phyloP scores from a whole-genome alignment of 2,329 filamentous ascomycete species.

The Pyrenochaeta sp. region DNA sequence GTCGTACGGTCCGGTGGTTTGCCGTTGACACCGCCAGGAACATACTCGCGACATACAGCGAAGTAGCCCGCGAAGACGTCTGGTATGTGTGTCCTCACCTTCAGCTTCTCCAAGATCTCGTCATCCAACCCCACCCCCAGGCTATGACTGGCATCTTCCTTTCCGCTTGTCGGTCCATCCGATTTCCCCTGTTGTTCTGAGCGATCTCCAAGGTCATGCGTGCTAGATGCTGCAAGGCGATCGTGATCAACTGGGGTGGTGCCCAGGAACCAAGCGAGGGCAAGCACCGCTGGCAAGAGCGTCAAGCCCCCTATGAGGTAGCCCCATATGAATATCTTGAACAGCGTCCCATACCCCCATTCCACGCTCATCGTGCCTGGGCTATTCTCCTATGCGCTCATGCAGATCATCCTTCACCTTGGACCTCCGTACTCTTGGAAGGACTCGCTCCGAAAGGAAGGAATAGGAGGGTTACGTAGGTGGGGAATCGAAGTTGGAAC shows the following conservation, averaged over 20 bases:
- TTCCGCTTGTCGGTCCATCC: constrained; percentile 16
- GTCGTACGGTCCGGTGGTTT: constrained; percentile 89
- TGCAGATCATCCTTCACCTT: constrained; percentile 24
- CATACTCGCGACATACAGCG: constrained; percentile 92
- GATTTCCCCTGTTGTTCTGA: constrained; percentile 17
- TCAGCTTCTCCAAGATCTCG: constrained; percentile 33
- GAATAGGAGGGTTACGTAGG: not conserved
- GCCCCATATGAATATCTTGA: constrained; percentile 38
- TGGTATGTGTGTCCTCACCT: constrained; percentile 62
- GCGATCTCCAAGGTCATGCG: not conserved
- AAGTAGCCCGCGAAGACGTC: constrained; percentile 93
- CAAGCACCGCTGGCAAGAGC: constrained; percentile 24
- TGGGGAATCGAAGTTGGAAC: not conserved
- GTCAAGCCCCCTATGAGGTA: constrained; percentile 36
- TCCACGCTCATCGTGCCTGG: constrained; percentile 34
- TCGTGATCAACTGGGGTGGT: constrained; percentile 24
- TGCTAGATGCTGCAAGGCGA: constrained; percentile 1
- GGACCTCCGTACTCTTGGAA: not conserved
- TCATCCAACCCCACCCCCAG: constrained; percentile 31
- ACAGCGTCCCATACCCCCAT: constrained; percentile 32
- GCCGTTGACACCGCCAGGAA: constrained; percentile 88
- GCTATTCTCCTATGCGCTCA: constrained; percentile 16
- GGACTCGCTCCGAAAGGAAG: not conserved
- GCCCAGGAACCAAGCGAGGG: constrained; percentile 28
- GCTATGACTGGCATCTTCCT: constrained; percentile 18